Conservation (phyloP, 2,329 filamentous ascomycete genomes). For the Pseudogymnoascus sp. region DNA sequence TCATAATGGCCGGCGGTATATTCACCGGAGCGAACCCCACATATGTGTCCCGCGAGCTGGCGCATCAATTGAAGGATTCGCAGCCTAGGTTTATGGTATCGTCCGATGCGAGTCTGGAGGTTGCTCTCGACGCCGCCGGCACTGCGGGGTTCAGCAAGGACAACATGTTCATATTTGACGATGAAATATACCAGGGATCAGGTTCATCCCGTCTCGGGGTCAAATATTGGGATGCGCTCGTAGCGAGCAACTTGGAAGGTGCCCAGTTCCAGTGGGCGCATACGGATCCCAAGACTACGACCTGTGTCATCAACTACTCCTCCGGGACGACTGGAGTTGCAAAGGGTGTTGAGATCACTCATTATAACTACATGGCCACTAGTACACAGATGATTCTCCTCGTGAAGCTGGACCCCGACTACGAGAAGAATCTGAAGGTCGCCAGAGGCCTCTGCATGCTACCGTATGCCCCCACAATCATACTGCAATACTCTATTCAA, state of each 20-base stretch:
- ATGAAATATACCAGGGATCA: conserved; percentile 38
- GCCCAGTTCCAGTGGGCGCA: conserved; percentile 57
- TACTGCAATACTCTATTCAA: conserved; percentile 10
- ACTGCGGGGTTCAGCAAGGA: conserved; percentile 47
- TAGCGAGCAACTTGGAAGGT: conserved; percentile 46
- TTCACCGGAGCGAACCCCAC: conserved; percentile 71
- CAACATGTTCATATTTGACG: conserved; percentile 61
- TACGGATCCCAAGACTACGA: conserved; percentile 42
- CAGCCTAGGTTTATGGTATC: conserved; percentile 61
- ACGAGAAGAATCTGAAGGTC: conserved; percentile 8
- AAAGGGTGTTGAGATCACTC: conserved; percentile 77
- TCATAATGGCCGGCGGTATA: conserved; percentile 69
- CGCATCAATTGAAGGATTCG: conserved; percentile 67
- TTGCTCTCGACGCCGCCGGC: conserved; percentile 59
- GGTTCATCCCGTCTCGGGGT: conserved; percentile 35
- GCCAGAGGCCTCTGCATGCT: conserved; percentile 24
- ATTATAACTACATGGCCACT: conserved; percentile 69
- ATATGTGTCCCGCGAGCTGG: conserved; percentile 64
- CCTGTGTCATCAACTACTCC: conserved; percentile 70
- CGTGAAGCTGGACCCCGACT: conserved; percentile 16
- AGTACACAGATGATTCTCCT: conserved; percentile 44
- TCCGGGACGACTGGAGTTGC: conserved; percentile 74
- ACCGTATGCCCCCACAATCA: conserved; percentile 9
- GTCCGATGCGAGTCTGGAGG: conserved; percentile 51
- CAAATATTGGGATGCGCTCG: conserved; percentile 57